Evolutionary conservation across 495 filamentous ascomycete species (phyloP), one percentile per base, ranked within the genome.

Genomic region (Cudoniella acicularis): DNA sequence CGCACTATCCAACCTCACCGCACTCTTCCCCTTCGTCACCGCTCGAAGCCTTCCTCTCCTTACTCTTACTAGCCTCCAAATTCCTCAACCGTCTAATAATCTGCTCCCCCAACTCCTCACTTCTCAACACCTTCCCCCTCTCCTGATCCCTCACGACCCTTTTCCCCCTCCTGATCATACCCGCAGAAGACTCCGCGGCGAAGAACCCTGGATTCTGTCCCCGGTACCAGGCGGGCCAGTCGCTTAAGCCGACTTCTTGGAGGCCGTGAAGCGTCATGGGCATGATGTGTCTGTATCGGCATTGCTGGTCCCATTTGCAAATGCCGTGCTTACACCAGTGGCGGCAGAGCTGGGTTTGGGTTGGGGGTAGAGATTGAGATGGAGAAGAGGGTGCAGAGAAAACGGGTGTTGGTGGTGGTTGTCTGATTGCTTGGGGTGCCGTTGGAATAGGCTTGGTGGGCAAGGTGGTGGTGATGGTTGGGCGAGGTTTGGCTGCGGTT

Each of bases 311-410:
- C 66, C 66, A 78, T 57, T 74, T 76, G 65, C 76, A 79, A 42
- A 67, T 72, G 40, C 75, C 75, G 47, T 73, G 56, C 46, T 64
- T 64, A 64, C 73, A 75, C 72, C 74, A 78, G 67, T 78, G 70
- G 30, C 68, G 69, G 67, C 76, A 79, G 67, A 69, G 69, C 9
- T 67, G 63, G 11, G 59, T 62, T 57, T 54, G 43, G 9, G 49
- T 49, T 8, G 46, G 22, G 2, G 17, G 17, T 49, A 23, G 9
- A 52, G 13, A 11, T 27, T 20, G 21, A 3, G 10, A 1, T 26
- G 25, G 22, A 11, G 22, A 9, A 9, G 49, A n/a, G 43, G 43
- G 17, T 8, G 36, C 4, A 46, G 49, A 16, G n/a, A 11, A 17
- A 23, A 25, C 10, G 11, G 30, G 17, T 18, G 17, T 17, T 49